Percentiles rank a stretch among this genome's conserved stretches.
phyloP scores from a whole-genome alignment of 2,329 filamentous ascomycete genomes.

The Pseudocercospora ulei region DNA sequence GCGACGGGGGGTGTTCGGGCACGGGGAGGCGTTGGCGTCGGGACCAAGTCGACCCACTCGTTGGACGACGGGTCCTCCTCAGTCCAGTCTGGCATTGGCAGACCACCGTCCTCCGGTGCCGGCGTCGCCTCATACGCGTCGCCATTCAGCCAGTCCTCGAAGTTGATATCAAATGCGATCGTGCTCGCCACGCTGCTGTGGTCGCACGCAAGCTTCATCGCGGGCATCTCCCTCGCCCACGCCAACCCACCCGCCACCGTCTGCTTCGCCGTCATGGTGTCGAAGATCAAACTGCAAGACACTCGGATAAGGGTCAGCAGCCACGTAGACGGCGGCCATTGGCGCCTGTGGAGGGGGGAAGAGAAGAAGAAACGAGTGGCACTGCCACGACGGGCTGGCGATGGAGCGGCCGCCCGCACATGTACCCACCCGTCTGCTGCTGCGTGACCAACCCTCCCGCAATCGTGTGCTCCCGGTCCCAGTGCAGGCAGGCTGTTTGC shows the following conservation, averaged over 20 bases:
- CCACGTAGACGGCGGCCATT: not conserved
- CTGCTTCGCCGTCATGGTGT: slow-evolving; percentile 9
- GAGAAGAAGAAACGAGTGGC: slow-evolving; percentile 1
- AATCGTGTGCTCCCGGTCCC: not conserved
- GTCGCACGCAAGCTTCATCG: slow-evolving; percentile 2
- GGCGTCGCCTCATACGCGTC: slow-evolving; percentile 3
- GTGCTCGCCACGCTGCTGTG: not conserved
- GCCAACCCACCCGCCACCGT: too few species aligned
- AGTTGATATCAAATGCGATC: not conserved
- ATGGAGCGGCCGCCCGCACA: not conserved
- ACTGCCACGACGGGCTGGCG: slow-evolving; percentile 1
- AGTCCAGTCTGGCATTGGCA: not conserved
- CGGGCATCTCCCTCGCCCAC: too few species aligned
- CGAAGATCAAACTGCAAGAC: slow-evolving; percentile 8
- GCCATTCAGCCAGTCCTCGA: not conserved
- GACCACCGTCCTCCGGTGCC: not conserved
- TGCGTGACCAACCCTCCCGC: not conserved
- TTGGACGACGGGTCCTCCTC: not conserved
- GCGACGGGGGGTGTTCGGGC: not conserved
- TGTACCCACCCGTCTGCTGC: not conserved
- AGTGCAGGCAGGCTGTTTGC: too few species aligned
- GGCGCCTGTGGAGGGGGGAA: not conserved
- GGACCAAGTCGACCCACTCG: not conserved
- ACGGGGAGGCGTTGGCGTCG: not conserved
- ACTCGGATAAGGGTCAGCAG: not conserved